These are phyloP conservation scores for Dothistroma pini DNA, from an alignment of 2,329 filamentous ascomycete genomes.

Conservation along the genomic window DNA sequence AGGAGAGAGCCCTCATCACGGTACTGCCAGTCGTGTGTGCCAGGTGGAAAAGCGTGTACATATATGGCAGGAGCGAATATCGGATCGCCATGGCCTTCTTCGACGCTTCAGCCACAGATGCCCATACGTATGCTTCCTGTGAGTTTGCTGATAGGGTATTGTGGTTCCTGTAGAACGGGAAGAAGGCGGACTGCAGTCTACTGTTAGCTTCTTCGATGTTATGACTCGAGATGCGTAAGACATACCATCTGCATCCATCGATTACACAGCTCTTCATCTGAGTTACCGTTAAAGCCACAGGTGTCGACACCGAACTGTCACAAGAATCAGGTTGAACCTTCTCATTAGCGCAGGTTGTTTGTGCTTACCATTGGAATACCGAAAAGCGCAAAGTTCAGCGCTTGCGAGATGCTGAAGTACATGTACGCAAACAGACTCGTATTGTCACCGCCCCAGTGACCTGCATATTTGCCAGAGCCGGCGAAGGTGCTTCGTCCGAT, in stretches of 20 bases:
- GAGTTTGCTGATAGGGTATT: conserved; percentile 58
- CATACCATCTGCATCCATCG: conserved; percentile 61
- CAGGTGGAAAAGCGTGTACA: conserved; percentile 69
- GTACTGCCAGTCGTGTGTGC: conserved; percentile 64
- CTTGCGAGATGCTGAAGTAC: conserved; percentile 73
- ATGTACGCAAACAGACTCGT: conserved; percentile 72
- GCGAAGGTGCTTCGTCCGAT: conserved; percentile 80
- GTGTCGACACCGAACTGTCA: conserved; percentile 64
- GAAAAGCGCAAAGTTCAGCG: conserved; percentile 69
- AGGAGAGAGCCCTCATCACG: conserved; percentile 68
- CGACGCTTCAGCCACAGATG: conserved; percentile 61
- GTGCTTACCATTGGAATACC: conserved; percentile 63
- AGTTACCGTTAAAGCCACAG: conserved; percentile 67
- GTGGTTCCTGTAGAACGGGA: conserved; percentile 76
- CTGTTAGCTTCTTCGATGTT: conserved; percentile 39
- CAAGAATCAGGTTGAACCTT: not conserved
- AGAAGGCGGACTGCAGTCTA: conserved; percentile 53
- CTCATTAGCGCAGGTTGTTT: not conserved
- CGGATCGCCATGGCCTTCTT: conserved; percentile 65
- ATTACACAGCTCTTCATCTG: conserved; percentile 65
- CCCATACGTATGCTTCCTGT: conserved; percentile 72
- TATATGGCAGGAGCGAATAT: conserved; percentile 68
- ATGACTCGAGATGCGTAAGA: too few relatives aligned
- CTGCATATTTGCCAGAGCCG: conserved; percentile 69
- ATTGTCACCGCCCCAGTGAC: conserved; percentile 74